Conservation (phyloP, 2,329 filamentous ascomycete species). For the Cladophialophora bantiana region DNA sequence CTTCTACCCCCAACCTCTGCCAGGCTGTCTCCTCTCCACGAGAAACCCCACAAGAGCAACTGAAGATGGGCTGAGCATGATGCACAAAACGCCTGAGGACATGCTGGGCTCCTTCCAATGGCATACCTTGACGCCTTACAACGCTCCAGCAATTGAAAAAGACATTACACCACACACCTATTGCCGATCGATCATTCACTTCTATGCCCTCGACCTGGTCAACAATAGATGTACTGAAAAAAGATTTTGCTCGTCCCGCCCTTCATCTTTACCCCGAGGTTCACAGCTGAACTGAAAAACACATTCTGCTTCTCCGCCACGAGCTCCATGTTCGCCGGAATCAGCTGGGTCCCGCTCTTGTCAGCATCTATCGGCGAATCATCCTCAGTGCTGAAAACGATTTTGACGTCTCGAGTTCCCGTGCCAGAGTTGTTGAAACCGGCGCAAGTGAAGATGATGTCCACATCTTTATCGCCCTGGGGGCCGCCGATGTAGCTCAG, state of each 20-base stretch:
- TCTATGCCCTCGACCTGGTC: not conserved
- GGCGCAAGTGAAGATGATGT: slow-evolving; percentile 28
- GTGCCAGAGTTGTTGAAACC: slow-evolving; percentile 16
- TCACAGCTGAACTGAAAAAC: slow-evolving; percentile 19
- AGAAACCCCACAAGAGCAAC: not conserved
- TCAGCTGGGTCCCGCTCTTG: slow-evolving; percentile 20
- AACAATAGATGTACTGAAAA: slow-evolving; percentile 32
- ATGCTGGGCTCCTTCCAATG: not conserved
- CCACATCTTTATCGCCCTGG: slow-evolving; percentile 27
- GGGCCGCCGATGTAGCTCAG: slow-evolving; percentile 29
- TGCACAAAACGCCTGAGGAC: not conserved
- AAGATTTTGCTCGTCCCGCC: slow-evolving; percentile 2
- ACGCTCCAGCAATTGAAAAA: not conserved
- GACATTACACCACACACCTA: not conserved
- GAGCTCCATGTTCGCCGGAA: slow-evolving; percentile 26
- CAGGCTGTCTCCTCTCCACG: not conserved
- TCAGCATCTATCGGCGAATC: slow-evolving; percentile 14
- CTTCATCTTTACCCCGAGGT: slow-evolving; percentile 23
- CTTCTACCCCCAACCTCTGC: not conserved
- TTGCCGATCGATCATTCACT: not conserved
- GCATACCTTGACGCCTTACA: not conserved
- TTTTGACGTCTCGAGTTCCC: slow-evolving; percentile 25
- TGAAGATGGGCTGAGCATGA: not conserved
- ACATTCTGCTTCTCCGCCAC: slow-evolving; percentile 18
- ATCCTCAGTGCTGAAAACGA: slow-evolving; percentile 21